A percentile compares a stretch with the other conserved stretches of the same genome.
Conservation (phyloP, 2,329 filamentous ascomycete genomes). For the Zymoseptoria passerinii region DNA sequence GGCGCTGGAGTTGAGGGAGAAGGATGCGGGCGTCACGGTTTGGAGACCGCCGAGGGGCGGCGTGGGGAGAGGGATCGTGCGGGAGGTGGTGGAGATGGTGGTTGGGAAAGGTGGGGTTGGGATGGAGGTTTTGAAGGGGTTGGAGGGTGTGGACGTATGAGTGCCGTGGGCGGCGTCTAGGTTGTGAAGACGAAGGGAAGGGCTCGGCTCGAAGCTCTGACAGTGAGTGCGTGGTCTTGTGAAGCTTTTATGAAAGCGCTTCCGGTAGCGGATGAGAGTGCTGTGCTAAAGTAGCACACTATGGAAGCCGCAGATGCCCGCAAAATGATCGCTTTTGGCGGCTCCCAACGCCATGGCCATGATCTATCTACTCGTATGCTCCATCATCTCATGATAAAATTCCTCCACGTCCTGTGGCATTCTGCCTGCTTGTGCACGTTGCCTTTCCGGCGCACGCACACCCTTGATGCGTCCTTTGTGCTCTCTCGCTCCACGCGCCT, state of each 20-base stretch:
- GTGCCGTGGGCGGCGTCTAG: background rate
- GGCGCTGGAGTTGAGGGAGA: constrained; percentile 41
- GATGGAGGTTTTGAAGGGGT: constrained; percentile 73
- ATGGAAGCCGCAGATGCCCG: background rate
- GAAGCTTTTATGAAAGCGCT: background rate
- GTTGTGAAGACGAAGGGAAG: background rate
- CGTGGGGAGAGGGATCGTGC: constrained; percentile 64
- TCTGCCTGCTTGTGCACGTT: background rate
- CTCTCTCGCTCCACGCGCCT: background rate
- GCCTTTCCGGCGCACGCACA: no score
- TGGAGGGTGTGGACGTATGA: constrained; percentile 61
- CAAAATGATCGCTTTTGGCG: background rate
- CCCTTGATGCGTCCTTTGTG: background rate
- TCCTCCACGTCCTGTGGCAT: background rate
- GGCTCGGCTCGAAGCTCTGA: background rate
- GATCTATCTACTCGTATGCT: background rate
- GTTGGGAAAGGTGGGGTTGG: constrained; percentile 71
- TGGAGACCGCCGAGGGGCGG: constrained; percentile 84
- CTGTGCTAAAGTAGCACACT: background rate
- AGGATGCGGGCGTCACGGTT: constrained; percentile 47
- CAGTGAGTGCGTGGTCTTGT: background rate
- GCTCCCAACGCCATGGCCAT: background rate
- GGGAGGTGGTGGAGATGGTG: constrained; percentile 67
- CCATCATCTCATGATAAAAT: background rate
- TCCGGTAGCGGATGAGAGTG: background rate